phyloP scores from a whole-genome alignment of 345 rosid species.

The Lumnitzera littorea region DNA sequence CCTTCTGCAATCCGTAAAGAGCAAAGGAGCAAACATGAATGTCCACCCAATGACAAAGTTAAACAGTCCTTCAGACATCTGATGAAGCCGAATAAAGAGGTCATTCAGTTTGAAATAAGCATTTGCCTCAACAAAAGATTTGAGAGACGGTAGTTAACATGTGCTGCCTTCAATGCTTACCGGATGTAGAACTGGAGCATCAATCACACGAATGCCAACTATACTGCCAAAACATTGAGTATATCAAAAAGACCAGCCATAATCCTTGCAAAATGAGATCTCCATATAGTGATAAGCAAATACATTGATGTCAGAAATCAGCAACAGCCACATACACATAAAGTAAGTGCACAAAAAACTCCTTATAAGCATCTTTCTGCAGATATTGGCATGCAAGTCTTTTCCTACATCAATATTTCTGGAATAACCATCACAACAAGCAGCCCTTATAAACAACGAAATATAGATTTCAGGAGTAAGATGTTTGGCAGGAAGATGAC shows the following conservation, averaged over 20 bases:
- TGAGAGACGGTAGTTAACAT: neutral
- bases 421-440: no score
- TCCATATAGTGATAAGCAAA: no score
- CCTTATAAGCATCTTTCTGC: no score
- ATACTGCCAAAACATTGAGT: conserved; percentile 44
- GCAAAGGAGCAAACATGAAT: conserved; percentile 90
- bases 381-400: no score
- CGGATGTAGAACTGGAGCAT: conserved; percentile 86
- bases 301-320: no score
- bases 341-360: no score
- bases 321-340: no score
- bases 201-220: conserved; percentile 61
- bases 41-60: conserved; percentile 97
- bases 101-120: neutral
- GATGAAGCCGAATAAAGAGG: conserved; percentile 10
- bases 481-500: no score
- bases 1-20: conserved; percentile 77
- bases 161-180: conserved; percentile 28
- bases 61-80: conserved; percentile 90
- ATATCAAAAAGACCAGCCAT: conserved; percentile 10
- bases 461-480: no score
- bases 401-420: no score
- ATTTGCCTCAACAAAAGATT: neutral
- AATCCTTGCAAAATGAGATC: neutral
- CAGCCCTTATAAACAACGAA: no score